phyloP scores from a whole-genome alignment of 1,284 basidiomycete genomes.

The Moesziomyces parantarcticus region DNA sequence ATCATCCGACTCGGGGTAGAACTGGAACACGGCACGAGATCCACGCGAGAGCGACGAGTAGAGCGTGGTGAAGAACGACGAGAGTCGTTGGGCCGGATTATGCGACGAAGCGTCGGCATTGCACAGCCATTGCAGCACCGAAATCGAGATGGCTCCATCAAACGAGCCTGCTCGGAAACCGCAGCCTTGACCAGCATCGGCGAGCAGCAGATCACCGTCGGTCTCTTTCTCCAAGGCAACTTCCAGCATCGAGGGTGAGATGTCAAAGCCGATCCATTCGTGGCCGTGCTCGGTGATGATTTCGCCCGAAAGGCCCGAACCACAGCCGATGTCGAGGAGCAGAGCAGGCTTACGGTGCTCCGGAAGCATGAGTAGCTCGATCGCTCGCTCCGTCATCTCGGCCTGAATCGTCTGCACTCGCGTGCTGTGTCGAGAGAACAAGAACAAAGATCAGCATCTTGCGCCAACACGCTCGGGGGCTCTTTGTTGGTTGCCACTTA shows the following conservation, averaged over 20 bases:
- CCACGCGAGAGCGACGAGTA: conserved; percentile 91
- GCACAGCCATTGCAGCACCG: conserved; percentile 97
- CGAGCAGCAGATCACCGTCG: conserved; percentile 67
- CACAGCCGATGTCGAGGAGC: conserved; percentile 95
- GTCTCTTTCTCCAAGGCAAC: conserved; percentile 65
- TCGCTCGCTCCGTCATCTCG: conserved; percentile 94
- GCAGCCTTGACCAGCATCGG: conserved; percentile 70
- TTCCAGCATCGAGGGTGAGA: conserved; percentile 88
- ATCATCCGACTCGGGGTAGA: conserved; percentile 66
- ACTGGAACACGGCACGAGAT: conserved; percentile 83
- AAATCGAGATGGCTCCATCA: conserved; percentile 97
- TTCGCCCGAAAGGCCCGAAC: conserved; percentile 96
- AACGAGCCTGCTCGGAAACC: conserved; percentile 94
- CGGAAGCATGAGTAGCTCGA: conserved; percentile 89
- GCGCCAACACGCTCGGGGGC: too few species aligned
- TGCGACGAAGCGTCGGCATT: conserved; percentile 95
- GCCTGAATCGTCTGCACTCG: conserved; percentile 97
- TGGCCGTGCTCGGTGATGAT: conserved; percentile 95
- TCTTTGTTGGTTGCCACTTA: conserved; percentile 68
- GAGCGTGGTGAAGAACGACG: conserved; percentile 94
- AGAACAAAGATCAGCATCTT: neutral
- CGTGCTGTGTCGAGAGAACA: conserved; percentile 65
- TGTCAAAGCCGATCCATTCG: conserved; percentile 92
- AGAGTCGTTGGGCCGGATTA: conserved; percentile 89
- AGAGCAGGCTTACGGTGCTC: conserved; percentile 67